Evolutionary conservation across 805 yeast genomes (phyloP), one percentile per base, ranked within the genome.

Genomic region (Cyberlindnera saturnus): DNA sequence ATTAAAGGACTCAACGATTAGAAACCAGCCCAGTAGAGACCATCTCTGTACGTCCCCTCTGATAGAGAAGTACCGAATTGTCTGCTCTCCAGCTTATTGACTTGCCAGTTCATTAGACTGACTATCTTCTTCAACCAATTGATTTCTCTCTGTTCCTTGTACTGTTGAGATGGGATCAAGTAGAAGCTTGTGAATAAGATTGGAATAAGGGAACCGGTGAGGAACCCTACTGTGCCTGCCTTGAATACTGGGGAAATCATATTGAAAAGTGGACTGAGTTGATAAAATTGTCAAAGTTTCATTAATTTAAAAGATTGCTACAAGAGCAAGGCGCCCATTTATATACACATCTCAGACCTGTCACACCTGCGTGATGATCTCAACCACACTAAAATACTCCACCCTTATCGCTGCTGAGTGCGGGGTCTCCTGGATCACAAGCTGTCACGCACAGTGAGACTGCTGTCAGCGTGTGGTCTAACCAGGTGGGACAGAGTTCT

Each of bases 21-120:
- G 41, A 58, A 58, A 1, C 62, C 62, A n/a, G 62, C 62, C 62
- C 62, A 58, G 47, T 58, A 58, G 18, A 58, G 45, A 4, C 59
- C 59, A 36, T 58, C 62, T 32, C 47, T 50, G 38, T 55, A 57
- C 1, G 44, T 39, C 6, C 53, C 57, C n/a, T 44, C 44, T 11
- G 40, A 18, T n/a, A 38, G 18, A 14, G 28, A 18, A n/a, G 14
- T 16, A 14, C 19, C 35, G 19, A 33, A 17, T 5, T 33, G 35
- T 36, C 48, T 47, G 30, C 36, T 17, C 40, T 47, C 48, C n/a
- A 46, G 30, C 36, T 43, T 43, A 6, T 36, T 11, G 6, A 45
- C 48, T 32, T 46, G 49, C 50, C 54, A 50, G 34, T 46, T 51
- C 49, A 57, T 43, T 11, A 53, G 41, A 14, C 50, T 51, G 7